Conservation (phyloP, 2,329 filamentous ascomycete genomes). For the Ampelomyces quisqualis region DNA sequence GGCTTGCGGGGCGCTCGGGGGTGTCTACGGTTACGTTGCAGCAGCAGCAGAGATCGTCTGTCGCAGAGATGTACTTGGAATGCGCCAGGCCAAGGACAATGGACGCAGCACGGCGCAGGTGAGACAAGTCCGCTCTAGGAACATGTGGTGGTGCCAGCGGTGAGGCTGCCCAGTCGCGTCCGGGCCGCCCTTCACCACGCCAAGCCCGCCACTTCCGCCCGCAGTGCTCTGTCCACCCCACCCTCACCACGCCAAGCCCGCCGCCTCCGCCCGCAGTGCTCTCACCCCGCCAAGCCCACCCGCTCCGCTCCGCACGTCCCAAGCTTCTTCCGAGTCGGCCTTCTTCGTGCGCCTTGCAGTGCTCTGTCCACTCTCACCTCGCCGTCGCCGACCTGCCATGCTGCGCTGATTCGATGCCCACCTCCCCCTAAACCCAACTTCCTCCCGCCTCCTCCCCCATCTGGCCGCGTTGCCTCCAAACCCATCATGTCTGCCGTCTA, state of each 20-base stretch:
- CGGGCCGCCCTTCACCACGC: too few species aligned
- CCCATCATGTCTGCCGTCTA: slow-evolving; percentile 54
- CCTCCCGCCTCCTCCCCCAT: slow-evolving; percentile 4
- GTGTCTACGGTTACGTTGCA: slow-evolving; percentile 19
- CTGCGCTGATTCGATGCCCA: slow-evolving; percentile 17
- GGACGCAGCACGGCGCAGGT: neutral
- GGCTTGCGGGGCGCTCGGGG: slow-evolving; percentile 33
- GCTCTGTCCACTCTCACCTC: slow-evolving; percentile 19
- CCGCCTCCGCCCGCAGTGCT: neutral
- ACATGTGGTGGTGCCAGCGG: too few species aligned
- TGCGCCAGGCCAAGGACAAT: slow-evolving; percentile 7
- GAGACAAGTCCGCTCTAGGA: too few species aligned
- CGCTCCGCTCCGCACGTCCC: slow-evolving; percentile 16
- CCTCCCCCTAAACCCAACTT: neutral
- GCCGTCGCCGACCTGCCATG: slow-evolving; percentile 19
- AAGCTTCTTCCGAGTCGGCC: slow-evolving; percentile 18
- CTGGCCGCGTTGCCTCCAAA: slow-evolving; percentile 14
- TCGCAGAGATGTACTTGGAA: slow-evolving; percentile 4
- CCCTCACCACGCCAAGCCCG: too few species aligned
- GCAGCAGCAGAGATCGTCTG: slow-evolving; percentile 19
- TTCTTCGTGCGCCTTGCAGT: slow-evolving; percentile 11
- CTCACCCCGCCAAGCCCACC: slow-evolving; percentile 15
- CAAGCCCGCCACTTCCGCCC: too few species aligned
- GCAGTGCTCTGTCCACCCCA: too few species aligned
- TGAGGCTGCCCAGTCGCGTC: too few species aligned